A percentile compares a stretch with the other conserved stretches of the same genome.
Conservation (phyloP, 257 asterid genomes). For the Thymus mandschuricus region DNA sequence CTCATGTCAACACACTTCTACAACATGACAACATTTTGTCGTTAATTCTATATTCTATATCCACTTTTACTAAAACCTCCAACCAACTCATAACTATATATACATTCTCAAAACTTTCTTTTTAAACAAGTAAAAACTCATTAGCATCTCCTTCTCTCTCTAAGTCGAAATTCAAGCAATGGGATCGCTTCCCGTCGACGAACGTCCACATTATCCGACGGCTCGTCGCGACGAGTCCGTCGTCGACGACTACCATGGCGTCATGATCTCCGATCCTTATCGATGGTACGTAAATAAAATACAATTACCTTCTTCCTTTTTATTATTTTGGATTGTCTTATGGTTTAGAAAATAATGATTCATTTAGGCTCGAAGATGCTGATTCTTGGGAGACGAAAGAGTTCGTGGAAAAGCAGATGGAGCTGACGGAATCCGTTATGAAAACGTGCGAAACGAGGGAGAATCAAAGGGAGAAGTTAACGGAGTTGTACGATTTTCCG, state of each 20-base stretch:
- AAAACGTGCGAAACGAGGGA: slow-evolving; percentile 69
- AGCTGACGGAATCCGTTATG: slow-evolving; percentile 69
- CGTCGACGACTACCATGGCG: slow-evolving; percentile 67
- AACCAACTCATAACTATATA: too few species aligned
- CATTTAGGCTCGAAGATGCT: slow-evolving; percentile 89
- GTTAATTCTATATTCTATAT: too few species aligned
- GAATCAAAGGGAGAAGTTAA: slow-evolving; percentile 63
- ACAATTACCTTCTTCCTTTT: too few species aligned
- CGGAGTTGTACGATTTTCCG: slow-evolving; percentile 69
- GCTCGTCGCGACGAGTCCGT: slow-evolving; percentile 72
- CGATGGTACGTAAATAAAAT: slow-evolving; percentile 53
- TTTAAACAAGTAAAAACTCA: too few species aligned
- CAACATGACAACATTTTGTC: too few species aligned
- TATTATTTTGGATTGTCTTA: background rate
- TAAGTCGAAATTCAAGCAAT: background rate
- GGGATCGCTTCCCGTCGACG: slow-evolving; percentile 61
- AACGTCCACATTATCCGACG: slow-evolving; percentile 46
- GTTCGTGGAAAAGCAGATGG: slow-evolving; percentile 71
- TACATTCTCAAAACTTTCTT: too few species aligned
- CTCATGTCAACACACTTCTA: too few species aligned
- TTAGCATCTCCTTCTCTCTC: background rate
- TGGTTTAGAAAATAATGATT: slow-evolving; percentile 9
- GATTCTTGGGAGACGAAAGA: slow-evolving; percentile 84
- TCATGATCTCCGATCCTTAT: slow-evolving; percentile 64
- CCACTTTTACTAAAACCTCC: too few species aligned